phyloP scores from a whole-genome alignment of 352 stramenopile species.

The Phytophthora citricola region DNA sequence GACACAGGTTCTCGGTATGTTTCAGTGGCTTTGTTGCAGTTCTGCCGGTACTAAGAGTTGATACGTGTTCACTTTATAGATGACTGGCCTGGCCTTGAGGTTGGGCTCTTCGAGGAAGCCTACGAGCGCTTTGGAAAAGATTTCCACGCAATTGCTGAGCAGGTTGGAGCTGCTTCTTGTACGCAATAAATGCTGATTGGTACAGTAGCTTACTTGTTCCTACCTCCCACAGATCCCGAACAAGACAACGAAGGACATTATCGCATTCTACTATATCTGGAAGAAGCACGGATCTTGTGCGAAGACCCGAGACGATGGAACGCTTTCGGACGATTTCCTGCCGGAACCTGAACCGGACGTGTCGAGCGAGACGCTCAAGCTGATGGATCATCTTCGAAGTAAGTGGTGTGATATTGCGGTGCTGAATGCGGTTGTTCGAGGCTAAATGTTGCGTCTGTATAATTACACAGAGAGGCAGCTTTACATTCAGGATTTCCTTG shows the following conservation, averaged over 20 bases:
- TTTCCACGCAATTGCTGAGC: slow-evolving; percentile 76
- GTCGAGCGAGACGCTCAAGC: slow-evolving; percentile 62
- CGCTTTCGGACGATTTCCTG: slow-evolving; percentile 53
- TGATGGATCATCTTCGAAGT: slow-evolving; percentile 73
- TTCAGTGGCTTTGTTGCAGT: not conserved
- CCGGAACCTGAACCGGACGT: slow-evolving; percentile 61
- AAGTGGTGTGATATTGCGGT: slow-evolving; percentile 17
- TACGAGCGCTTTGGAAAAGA: slow-evolving; percentile 81
- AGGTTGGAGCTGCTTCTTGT: slow-evolving; percentile 40
- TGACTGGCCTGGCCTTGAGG: slow-evolving; percentile 75
- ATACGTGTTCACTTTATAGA: slow-evolving; percentile 44
- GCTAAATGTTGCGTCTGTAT: not conserved
- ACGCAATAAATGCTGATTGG: not conserved
- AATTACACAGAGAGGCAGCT: slow-evolving; percentile 60
- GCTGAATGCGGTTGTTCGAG: not conserved
- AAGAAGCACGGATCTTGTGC: slow-evolving; percentile 75
- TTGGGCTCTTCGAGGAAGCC: slow-evolving; percentile 80
- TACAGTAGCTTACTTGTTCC: not conserved
- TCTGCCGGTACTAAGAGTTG: not conserved
- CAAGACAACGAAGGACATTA: slow-evolving; percentile 71
- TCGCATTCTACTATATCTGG: slow-evolving; percentile 89
- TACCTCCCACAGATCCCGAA: slow-evolving; percentile 51
- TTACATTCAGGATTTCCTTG: slow-evolving; percentile 74
- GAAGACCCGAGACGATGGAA: slow-evolving; percentile 45
- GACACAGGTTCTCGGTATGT: slow-evolving; percentile 72